Base-by-base conservation (phyloP, 129 eudicot genomes). In the Scalesia atractyloides region DNA sequence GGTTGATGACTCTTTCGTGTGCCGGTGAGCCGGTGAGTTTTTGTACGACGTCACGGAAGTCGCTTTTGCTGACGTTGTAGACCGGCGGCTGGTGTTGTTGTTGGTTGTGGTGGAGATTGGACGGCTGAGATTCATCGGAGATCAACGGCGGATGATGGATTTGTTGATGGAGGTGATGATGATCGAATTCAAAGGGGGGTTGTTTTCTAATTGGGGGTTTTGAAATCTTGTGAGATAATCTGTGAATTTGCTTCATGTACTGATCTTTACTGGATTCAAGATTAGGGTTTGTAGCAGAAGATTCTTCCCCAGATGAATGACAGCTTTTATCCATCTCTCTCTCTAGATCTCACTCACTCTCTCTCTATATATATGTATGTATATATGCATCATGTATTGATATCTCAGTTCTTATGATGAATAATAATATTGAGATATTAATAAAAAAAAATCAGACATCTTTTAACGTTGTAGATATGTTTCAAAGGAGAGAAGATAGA, bases 1-100 rank as follows among this genome's bases (percentile, higher is more conserved):
- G 84, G 10, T 82, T 93, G 2, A 84, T 20, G 16, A 73, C 17
- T 3, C 88, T 78, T 33, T 91, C 91, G 78, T 92, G 98, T 0
- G 95, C 90, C 34, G 98, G 98, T 0, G 98, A 87, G 24, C 98
- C 98, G 48, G 98, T 94, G 48, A 94, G 96, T 54, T 86, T 88
- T 84, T 94, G 98, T 51, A 94, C 98, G 10, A 94, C 98, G 12
- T 90, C 97, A 0, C 98, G 87, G 70, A 94, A 94, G 59, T 94
- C 98, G 56, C 75, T 84, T 69, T 94, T 94, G 74, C 85, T 90
- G 77, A 94, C 92, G 54, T 90, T 94, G 67, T 87, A 90, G 17
- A 94, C 98, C 66, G 98, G 98, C 8, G 98, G 98, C 37, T 92
- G 98, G 18, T 82, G 84, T 48, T 79, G 96, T 20, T 67, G 86